These are phyloP conservation scores for Colletotrichum orbiculare DNA, from an alignment of 2,329 filamentous ascomycete species.

Conservation along the genomic window DNA sequence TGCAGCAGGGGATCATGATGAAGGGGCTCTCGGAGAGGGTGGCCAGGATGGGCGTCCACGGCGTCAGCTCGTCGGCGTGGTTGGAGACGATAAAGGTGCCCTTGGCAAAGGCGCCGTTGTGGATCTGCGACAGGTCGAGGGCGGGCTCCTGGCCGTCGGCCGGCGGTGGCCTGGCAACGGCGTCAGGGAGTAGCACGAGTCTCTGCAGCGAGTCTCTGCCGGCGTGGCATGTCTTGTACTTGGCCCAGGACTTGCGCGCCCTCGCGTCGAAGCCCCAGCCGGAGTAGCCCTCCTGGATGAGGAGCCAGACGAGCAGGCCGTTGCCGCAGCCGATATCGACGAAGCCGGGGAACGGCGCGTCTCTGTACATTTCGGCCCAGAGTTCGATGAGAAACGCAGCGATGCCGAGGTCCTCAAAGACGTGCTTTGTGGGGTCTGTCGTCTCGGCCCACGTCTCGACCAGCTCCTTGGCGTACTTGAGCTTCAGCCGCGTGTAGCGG, in stretches of 20 bases:
- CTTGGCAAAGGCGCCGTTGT: constrained; percentile 74
- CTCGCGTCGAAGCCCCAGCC: constrained; percentile 95
- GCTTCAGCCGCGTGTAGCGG: constrained; percentile 83
- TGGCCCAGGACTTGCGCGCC: constrained; percentile 84
- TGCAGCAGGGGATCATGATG: constrained; percentile 95
- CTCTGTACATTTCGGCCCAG: constrained; percentile 84
- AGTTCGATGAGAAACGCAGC: constrained; percentile 93
- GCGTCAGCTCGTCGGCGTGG: constrained; percentile 94
- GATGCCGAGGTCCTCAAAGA: constrained; percentile 94
- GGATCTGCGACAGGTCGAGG: constrained; percentile 43
- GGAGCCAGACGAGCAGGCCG: constrained; percentile 86
- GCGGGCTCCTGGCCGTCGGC: constrained; percentile 33
- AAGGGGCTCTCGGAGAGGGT: constrained; percentile 81
- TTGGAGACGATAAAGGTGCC: constrained; percentile 96
- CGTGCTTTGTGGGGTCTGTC: constrained; percentile 90
- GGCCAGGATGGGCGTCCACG: constrained; percentile 93
- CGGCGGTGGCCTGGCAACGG: constrained; percentile 44
- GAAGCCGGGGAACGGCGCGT: constrained; percentile 79
- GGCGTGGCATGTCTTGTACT: constrained; percentile 63
- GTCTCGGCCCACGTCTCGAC: constrained; percentile 84
- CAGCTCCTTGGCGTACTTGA: constrained; percentile 77
- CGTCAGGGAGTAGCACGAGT: constrained; percentile 60
- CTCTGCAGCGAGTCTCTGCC: constrained; percentile 51
- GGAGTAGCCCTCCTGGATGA: constrained; percentile 81
- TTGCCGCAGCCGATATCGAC: constrained; percentile 98